Conservation (phyloP, 2,329 filamentous ascomycete genomes). For the Diaporthe longicolla region DNA sequence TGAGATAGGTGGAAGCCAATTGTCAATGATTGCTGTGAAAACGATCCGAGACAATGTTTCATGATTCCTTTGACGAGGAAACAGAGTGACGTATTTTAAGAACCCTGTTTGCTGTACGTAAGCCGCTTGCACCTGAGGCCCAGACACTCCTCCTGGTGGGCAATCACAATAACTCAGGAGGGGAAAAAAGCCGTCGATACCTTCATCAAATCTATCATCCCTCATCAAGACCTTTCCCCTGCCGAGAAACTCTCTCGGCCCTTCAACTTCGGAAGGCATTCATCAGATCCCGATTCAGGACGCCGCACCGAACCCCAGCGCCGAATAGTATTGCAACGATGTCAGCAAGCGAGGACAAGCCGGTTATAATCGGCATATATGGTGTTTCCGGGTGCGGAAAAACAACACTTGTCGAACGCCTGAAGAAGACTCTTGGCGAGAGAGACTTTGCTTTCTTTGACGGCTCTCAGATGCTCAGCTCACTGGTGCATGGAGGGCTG, state of each 20-base stretch:
- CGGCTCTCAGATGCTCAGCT: slow-evolving; percentile 63
- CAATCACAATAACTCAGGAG: too few relatives aligned
- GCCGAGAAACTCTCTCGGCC: background rate
- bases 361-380: slow-evolving; percentile 66
- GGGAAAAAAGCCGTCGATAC: too few relatives aligned
- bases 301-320: too few relatives aligned
- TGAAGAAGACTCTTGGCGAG: slow-evolving; percentile 54
- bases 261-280: too few relatives aligned
- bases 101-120: background rate
- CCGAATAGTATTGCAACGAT: background rate
- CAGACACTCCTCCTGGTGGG: too few relatives aligned
- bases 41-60: slow-evolving; percentile 2
- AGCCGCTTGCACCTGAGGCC: background rate
- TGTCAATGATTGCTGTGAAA: background rate
- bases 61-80: background rate
- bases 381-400: slow-evolving; percentile 70
- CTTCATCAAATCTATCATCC: background rate
- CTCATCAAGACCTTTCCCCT: background rate
- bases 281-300: background rate
- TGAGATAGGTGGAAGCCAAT: too few relatives aligned
- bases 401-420: slow-evolving; percentile 57
- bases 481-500: slow-evolving; percentile 61
- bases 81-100: background rate
- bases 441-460: slow-evolving; percentile 64
- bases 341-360: slow-evolving; percentile 45